Conservation (phyloP, 176 grass and related monocot genomes). For the Melocanna baccifera region DNA sequence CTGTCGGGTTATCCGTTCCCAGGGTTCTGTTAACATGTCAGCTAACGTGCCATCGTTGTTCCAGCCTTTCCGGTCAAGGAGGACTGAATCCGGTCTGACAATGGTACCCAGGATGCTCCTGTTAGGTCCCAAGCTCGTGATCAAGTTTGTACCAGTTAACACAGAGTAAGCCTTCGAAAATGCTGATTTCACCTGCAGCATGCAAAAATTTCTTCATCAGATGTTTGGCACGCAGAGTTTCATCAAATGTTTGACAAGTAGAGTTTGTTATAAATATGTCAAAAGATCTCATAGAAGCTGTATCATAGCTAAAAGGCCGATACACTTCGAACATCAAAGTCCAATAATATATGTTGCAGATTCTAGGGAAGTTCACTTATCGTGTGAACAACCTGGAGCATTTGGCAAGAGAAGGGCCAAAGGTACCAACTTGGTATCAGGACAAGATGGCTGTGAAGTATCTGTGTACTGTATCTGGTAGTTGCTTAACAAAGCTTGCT, state of each 20-base stretch:
- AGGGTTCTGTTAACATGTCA: slow-evolving; percentile 54
- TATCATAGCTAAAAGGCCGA: neutral
- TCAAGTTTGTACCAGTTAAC: slow-evolving; percentile 66
- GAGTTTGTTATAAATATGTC: neutral
- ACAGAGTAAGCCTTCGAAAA: slow-evolving; percentile 80
- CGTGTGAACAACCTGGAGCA: neutral
- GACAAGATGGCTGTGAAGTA: neutral
- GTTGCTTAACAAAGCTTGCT: slow-evolving; percentile 24
- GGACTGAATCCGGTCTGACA: slow-evolving; percentile 73
- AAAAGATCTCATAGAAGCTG: neutral
- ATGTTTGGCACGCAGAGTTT: neutral
- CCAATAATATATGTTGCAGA: neutral
- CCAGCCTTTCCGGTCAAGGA: slow-evolving; percentile 88
- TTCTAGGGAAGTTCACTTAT: neutral
- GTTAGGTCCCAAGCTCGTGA: slow-evolving; percentile 59
- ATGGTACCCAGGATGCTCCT: slow-evolving; percentile 86
- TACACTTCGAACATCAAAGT: slow-evolving; percentile 8
- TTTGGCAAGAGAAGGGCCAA: neutral
- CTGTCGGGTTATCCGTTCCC: slow-evolving; percentile 46
- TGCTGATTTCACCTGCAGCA: slow-evolving; percentile 84
- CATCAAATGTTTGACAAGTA: slow-evolving; percentile 1
- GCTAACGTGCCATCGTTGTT: slow-evolving; percentile 33
- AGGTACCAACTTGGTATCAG: neutral
- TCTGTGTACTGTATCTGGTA: neutral
- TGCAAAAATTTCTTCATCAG: neutral